phyloP scores from a whole-genome alignment of 2,329 filamentous ascomycete species.

The Metarhizium guizhouense region DNA sequence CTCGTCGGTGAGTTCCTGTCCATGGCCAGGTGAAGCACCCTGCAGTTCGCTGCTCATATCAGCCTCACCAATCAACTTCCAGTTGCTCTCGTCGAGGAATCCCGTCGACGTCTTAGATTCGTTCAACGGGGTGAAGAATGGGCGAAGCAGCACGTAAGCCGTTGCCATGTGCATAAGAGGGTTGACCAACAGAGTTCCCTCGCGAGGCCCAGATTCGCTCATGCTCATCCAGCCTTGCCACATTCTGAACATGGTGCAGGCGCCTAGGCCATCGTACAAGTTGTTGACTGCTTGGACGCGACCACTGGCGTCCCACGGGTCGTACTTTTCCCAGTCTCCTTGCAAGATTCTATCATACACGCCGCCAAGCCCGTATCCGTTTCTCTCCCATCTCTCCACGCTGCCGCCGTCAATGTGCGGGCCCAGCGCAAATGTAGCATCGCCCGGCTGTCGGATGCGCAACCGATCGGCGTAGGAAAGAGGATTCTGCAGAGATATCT shows the following conservation, averaged over 20 bases:
- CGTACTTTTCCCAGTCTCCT: conserved; percentile 72
- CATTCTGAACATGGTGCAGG: conserved; percentile 77
- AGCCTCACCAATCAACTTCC: conserved; percentile 40
- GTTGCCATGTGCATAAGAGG: conserved; percentile 68
- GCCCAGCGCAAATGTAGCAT: conserved; percentile 60
- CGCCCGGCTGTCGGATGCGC: conserved; percentile 63
- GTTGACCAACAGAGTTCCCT: conserved; percentile 77
- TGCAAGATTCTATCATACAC: conserved; percentile 68
- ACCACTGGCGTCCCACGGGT: conserved; percentile 70
- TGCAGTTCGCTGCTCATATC: conserved; percentile 54
- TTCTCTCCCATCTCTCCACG: conserved; percentile 64
- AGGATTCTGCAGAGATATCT: conserved; percentile 44
- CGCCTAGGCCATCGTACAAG: conserved; percentile 71
- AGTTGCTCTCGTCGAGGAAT: conserved; percentile 46
- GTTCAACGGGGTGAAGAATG: conserved; percentile 62
- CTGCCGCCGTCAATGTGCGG: conserved; percentile 68
- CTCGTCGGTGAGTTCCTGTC: conserved; percentile 59
- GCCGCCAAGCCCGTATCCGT: conserved; percentile 55
- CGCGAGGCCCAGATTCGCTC: conserved; percentile 59
- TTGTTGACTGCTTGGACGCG: conserved; percentile 62
- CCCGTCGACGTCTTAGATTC: conserved; percentile 12
- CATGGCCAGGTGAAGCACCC: conserved; percentile 59
- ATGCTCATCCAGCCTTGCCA: conserved; percentile 87
- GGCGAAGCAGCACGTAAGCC: conserved; percentile 71
- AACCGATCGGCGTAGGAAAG: conserved; percentile 63